Conservation (phyloP, 179 eudicot species). For the Spergularia azorica region DNA sequence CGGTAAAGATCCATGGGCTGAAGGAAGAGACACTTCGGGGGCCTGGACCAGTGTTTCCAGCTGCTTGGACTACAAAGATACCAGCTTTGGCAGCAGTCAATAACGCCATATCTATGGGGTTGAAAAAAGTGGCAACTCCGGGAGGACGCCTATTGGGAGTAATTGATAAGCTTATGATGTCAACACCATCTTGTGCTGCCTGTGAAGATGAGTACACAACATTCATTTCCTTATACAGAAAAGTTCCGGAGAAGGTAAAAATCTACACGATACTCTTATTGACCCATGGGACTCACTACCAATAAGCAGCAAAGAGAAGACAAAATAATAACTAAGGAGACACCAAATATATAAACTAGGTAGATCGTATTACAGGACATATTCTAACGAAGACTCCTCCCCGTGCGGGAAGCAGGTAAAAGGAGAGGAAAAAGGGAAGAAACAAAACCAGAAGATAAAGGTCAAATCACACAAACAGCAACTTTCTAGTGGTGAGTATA, state of each 20-base stretch:
- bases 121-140: slow-evolving; percentile 93
- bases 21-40: slow-evolving; percentile 90
- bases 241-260: not conserved
- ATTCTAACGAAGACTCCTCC: no score
- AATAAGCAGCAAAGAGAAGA: not conserved
- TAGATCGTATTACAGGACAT: not conserved
- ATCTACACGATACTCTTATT: not conserved
- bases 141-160: slow-evolving; percentile 99
- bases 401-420: not conserved
- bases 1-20: slow-evolving; percentile 99
- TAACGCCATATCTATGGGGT: slow-evolving; percentile 98
- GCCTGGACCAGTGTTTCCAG: slow-evolving; percentile 97
- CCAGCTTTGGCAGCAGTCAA: slow-evolving; percentile 84
- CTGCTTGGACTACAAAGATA: slow-evolving; percentile 97
- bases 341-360: not conserved
- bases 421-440: not conserved
- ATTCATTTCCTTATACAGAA: not conserved
- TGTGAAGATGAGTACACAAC: slow-evolving; percentile 30
- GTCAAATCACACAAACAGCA: not conserved
- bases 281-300: not conserved
- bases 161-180: slow-evolving; percentile 90
- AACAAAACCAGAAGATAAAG: slow-evolving; percentile 4
- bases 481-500: not conserved
- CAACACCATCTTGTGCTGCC: slow-evolving; percentile 99
- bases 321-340: not conserved